phyloP scores from a whole-genome alignment of 768 basidiomycete species.

The Phaeotremella fagi region DNA sequence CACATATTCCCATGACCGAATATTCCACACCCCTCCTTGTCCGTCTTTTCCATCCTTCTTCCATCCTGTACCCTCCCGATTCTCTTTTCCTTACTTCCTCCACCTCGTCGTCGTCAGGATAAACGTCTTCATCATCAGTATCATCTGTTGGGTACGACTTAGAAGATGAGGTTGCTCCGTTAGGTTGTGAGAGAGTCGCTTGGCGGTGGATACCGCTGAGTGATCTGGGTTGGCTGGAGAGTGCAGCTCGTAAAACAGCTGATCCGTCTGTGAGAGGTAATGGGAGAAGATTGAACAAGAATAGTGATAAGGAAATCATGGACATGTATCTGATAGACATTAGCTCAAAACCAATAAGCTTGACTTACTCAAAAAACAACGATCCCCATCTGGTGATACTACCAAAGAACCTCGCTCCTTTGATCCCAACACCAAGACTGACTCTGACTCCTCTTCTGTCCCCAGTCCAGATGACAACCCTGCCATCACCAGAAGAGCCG shows the following conservation, averaged over 20 bases:
- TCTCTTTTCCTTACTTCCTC: conserved; percentile 1
- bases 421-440: conserved; percentile 30
- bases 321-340: conserved; percentile 31
- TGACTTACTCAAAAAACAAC: conserved; percentile 59
- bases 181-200: background rate
- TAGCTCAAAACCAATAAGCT: conserved; percentile 48
- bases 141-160: background rate
- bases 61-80: conserved; percentile 3
- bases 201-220: background rate
- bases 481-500: conserved; percentile 13
- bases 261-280: conserved; percentile 67
- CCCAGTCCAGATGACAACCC: conserved; percentile 70
- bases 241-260: conserved; percentile 53
- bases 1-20: conserved; percentile 10
- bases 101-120: conserved; percentile 8
- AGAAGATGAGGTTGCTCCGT: background rate
- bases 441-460: conserved; percentile 62
- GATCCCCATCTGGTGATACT: conserved; percentile 23
- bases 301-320: conserved; percentile 70
- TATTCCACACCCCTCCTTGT: conserved; percentile 23
- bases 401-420: conserved; percentile 53
- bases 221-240: conserved; percentile 11
- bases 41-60: conserved; percentile 24
- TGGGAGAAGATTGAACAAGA: conserved; percentile 75
- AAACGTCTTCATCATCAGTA: conserved; percentile 25